A percentile compares a stretch with the other conserved stretches of the same genome.
phyloP scores from a whole-genome alignment of 202 grass and related monocot species.

The Cymbopogon flexuosus region DNA sequence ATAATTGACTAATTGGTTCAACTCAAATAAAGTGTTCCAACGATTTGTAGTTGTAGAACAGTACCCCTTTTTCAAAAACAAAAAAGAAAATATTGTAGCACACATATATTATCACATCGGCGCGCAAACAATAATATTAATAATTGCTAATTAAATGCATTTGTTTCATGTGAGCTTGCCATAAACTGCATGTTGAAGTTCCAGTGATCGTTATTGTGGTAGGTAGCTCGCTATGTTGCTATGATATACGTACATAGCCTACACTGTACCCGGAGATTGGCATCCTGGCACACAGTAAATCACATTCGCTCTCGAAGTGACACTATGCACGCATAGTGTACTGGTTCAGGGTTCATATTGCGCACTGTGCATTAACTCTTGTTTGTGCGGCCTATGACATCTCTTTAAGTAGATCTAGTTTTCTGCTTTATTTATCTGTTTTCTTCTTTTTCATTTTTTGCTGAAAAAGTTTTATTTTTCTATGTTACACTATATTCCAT shows the following conservation, averaged over 20 bases:
- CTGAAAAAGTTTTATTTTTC: background rate
- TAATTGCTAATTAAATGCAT: background rate
- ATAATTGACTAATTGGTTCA: background rate
- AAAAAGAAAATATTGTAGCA: background rate
- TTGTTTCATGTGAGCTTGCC: slow-evolving; percentile 31
- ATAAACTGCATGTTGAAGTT: slow-evolving; percentile 10
- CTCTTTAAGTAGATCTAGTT: background rate
- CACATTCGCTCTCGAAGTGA: background rate
- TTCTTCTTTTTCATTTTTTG: background rate
- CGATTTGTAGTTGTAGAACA: background rate
- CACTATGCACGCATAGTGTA: background rate
- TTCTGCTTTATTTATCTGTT: background rate
- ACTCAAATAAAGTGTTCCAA: background rate
- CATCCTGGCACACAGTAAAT: background rate
- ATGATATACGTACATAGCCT: too few relatives aligned
- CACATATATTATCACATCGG: background rate
- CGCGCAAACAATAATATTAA: background rate
- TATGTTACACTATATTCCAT: background rate
- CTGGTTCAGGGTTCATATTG: background rate
- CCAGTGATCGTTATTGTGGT: slow-evolving; percentile 17
- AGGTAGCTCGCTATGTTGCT: background rate
- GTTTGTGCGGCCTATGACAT: background rate
- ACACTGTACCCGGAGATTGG: background rate
- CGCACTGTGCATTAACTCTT: background rate
- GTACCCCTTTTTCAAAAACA: background rate